Base-by-base conservation (phyloP, 352 stramenopile genomes). In the Globisporangium spinosum region DNA sequence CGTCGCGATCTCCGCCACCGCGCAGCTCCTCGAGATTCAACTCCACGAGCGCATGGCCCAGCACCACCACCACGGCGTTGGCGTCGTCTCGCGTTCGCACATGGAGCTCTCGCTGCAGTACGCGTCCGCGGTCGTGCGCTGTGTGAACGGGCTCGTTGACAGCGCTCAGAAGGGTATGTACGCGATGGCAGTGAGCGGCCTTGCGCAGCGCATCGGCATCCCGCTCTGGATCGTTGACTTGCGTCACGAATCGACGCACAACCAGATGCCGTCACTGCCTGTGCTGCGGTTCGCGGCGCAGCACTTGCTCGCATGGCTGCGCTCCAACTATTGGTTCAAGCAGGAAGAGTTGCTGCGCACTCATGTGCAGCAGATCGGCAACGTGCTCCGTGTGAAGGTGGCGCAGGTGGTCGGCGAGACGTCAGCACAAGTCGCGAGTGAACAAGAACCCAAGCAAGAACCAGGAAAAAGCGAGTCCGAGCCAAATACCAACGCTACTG, bases 221-320 rank as follows among this genome's bases (percentile, higher is more conserved):
- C 94, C 94, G 32, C 73, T 91, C 10, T 98, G 94, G 94, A 83
- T 98, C 65, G 94, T 98, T 29, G 93, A 98, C 61, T 68, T 98
- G 69, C 87, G 94, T 29, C 94, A 98, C 70, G 93, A 98, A 65
- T 93, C 92, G 25, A 96, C 92, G 20, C 94, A 98, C 71, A 98
- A 97, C 76, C 85, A 96, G 58, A 72, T 98, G 53, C 94, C 94
- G n/a, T 90, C 89, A 45, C 72, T 98, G 7, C 77, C 87, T 5
- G 83, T 97, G 40, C 82, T 98, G 20, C 84, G 91, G 32, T 88
- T 98, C 27, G 91, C 90, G 20, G 80, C 90, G 4, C 76, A 87
- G 22, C 94, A 97, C 62, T 71, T 97, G 57, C 75, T 98, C 45
- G 79, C 89, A 43, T 98, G 94, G 80, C 87, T 97, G 64, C 79